These are phyloP conservation scores for Mycena albidolilacea DNA, from an alignment of 768 basidiomycete species.

Conservation along the genomic window DNA sequence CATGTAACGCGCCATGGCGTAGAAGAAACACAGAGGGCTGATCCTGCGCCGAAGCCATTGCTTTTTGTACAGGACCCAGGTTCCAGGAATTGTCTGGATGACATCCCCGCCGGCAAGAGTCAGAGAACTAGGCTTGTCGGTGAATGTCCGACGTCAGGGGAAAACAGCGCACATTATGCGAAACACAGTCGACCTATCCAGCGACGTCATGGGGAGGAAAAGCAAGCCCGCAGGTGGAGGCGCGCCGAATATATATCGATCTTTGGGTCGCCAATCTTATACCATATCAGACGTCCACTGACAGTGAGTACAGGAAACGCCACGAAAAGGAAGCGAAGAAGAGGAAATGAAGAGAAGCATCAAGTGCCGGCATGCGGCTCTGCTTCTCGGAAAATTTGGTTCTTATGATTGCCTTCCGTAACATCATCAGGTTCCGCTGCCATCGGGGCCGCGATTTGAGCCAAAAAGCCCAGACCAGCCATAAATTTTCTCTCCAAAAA, in stretches of 20 bases:
- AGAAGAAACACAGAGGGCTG: constrained; percentile 29
- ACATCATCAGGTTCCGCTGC: too few species aligned
- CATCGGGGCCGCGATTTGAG: too few species aligned
- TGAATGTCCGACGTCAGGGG: background rate
- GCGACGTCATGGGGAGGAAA: constrained; percentile 1
- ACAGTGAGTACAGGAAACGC: too few species aligned
- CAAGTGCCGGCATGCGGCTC: too few species aligned
- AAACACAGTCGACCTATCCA: constrained; percentile 27
- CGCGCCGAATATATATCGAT: background rate
- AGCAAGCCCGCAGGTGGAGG: background rate
- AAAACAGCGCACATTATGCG: constrained; percentile 29
- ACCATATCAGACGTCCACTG: background rate
- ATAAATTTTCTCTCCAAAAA: too few species aligned
- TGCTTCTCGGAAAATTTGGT: too few species aligned
- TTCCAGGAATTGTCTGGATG: constrained; percentile 31
- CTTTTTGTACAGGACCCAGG: constrained; percentile 20
- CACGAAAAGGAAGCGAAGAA: too few species aligned
- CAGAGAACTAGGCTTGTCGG: constrained; percentile 16
- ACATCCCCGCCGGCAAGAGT: constrained; percentile 33
- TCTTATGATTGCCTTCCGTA: too few species aligned
- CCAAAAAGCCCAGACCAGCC: too few species aligned
- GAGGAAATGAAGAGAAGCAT: too few species aligned
- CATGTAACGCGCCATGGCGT: constrained; percentile 34
- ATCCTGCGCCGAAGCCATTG: constrained; percentile 27
- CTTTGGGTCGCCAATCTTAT: background rate